Base-by-base conservation (phyloP, 495 filamentous ascomycete genomes). In the Pseudevernia furfuracea region DNA sequence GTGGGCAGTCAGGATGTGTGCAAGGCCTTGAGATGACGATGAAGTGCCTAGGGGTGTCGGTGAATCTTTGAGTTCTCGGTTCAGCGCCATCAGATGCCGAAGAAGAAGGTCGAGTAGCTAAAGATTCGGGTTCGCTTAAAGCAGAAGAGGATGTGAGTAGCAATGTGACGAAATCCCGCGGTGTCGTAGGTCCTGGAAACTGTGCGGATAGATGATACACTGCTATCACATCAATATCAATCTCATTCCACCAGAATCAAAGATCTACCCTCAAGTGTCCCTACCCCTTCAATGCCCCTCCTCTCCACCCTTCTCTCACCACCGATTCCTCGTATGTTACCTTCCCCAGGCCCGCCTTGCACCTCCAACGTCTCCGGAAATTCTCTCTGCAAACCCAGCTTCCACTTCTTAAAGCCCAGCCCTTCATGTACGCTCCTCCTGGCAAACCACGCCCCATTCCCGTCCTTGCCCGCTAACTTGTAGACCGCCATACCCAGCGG, bases 1-100 rank as follows among this genome's bases (percentile, higher is more conserved):
- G 80, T 6, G 85, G 85, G 25, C 86, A 86, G 63, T 89, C 86
- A 0, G 85, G 84, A 75, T 96, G 93, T 36, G 76, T 75, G 71
- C 89, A 87, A 1, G 94, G 94, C 72, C 86, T 88, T 19, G 92
- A 96, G 8, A 96, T 83, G 65, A 96, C 83, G 80, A 96, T 90
- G 72, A 85, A 96, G 71, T 89, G 87, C 63, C 86, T 80, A 30
- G 81, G 81, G 3, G 17, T 60, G n/a, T 65, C 49, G 17, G 34
- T 57, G n/a, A 36, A 74, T 66, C 23, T 56, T 39, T 52, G 70
- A 66, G 14, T 66, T 8, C 36, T 64, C 12, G 56, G n/a, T 17
- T 67, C 63, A 19, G 60, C 55, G 2, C 44, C 62, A 62, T 62
- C 73, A 73, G 52, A 66, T 66, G 37, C 73, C 67, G 59, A 46